These are phyloP conservation scores for Penicillium canescens DNA, from an alignment of 495 filamentous ascomycete species.

Conservation along the genomic window DNA sequence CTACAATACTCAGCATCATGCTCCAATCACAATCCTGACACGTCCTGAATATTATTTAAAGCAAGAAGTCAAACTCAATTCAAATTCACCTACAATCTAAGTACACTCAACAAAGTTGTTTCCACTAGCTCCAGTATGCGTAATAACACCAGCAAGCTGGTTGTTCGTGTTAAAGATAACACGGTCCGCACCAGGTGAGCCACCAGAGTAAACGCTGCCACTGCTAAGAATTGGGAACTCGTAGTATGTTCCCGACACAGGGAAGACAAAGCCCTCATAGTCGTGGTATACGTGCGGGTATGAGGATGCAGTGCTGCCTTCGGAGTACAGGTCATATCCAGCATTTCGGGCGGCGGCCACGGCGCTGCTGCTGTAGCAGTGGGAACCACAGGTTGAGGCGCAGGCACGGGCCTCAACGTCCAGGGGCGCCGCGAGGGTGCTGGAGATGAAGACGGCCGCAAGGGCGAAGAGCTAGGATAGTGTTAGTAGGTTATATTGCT, in stretches of 20 bases:
- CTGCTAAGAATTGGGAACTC: conserved; percentile 68
- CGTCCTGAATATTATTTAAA: no score
- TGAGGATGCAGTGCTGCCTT: conserved; percentile 47
- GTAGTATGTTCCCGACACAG: conserved; percentile 62
- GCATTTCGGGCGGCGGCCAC: conserved; percentile 50
- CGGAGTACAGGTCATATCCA: conserved; percentile 49
- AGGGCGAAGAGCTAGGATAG: conserved; percentile 22
- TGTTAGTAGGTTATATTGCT: not conserved
- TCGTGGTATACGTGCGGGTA: conserved; percentile 76
- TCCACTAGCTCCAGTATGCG: conserved; percentile 67
- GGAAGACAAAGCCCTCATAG: conserved; percentile 72
- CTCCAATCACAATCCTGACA: no score
- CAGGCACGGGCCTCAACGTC: conserved; percentile 47
- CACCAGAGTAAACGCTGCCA: conserved; percentile 57
- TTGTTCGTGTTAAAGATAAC: conserved; percentile 62
- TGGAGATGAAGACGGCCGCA: conserved; percentile 32
- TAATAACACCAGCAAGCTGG: conserved; percentile 59
- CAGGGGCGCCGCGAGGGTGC: conserved; percentile 45
- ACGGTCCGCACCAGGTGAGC: conserved; percentile 69
- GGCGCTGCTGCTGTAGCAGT: conserved; percentile 46
- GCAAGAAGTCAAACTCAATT: no score
- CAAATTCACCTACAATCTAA: not conserved
- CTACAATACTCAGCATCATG: conserved; percentile 13
- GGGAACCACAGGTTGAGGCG: conserved; percentile 51
- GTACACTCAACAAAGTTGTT: conserved; percentile 64